These are phyloP conservation scores for Hanseniaspora taiwanica DNA, from an alignment of 805 yeast genomes.

Conservation along the genomic window DNA sequence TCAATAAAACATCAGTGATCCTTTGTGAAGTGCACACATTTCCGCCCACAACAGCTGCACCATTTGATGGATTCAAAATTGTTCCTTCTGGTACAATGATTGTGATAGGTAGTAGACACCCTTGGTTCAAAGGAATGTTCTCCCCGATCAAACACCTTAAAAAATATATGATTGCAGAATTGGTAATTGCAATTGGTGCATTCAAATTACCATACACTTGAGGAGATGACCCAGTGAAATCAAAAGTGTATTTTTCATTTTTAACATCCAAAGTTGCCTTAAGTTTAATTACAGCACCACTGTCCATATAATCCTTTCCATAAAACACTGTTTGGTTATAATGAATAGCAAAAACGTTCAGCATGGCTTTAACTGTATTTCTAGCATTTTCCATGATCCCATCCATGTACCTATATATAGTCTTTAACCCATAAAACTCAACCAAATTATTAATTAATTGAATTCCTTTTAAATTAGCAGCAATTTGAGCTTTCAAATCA, in stretches of 20 bases:
- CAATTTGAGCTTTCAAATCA: conserved; percentile 74
- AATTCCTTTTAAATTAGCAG: conserved; percentile 83
- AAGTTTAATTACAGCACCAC: conserved; percentile 57
- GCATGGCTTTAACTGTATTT: conserved; percentile 45
- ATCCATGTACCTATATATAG: conserved; percentile 59
- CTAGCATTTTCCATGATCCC: conserved; percentile 78
- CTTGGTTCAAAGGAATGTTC: conserved; percentile 87
- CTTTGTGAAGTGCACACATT: conserved; percentile 93
- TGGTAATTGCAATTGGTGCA: conserved; percentile 84
- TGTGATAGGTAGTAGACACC: conserved; percentile 71
- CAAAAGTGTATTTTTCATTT: conserved; percentile 56
- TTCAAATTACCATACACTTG: conserved; percentile 83
- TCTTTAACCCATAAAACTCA: conserved; percentile 44
- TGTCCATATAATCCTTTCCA: conserved; percentile 64
- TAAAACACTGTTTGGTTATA: conserved; percentile 26
- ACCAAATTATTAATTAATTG: conserved; percentile 46
- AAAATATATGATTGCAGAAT: conserved; percentile 80
- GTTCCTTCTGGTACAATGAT: conserved; percentile 52
- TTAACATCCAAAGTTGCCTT: conserved; percentile 35
- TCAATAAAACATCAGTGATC: conserved; percentile 76
- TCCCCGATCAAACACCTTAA: conserved; percentile 73
- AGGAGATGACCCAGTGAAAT: conserved; percentile 76
- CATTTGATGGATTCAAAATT: conserved; percentile 60
- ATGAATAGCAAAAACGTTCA: conserved; percentile 32
- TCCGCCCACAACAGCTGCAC: conserved; percentile 91